Conservation (phyloP, 2,329 filamentous ascomycete genomes). For the Exserohilum rostratum region DNA sequence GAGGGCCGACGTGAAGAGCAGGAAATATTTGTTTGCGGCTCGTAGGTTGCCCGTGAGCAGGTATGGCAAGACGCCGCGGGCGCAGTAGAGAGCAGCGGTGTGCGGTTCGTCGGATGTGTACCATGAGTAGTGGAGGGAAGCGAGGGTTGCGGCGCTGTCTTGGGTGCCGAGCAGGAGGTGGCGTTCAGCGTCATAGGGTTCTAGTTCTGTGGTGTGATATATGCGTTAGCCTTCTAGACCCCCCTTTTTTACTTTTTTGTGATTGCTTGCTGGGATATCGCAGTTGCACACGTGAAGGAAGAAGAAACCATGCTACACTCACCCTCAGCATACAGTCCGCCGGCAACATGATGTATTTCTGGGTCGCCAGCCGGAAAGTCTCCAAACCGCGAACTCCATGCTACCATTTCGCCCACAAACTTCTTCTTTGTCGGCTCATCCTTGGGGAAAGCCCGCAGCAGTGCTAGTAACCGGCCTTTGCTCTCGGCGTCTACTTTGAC, state of each 20-base stretch:
- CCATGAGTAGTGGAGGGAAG: slow-evolving; percentile 89
- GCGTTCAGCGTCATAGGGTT: slow-evolving; percentile 89
- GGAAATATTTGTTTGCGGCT: slow-evolving; percentile 82
- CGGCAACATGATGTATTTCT: slow-evolving; percentile 90
- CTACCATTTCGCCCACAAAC: slow-evolving; percentile 84
- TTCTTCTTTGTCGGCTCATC: slow-evolving; percentile 92
- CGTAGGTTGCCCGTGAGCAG: slow-evolving; percentile 88
- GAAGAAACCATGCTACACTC: slow-evolving; percentile 22
- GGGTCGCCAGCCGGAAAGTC: slow-evolving; percentile 91
- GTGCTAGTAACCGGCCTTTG: slow-evolving; percentile 75
- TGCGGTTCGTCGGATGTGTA: slow-evolving; percentile 88
- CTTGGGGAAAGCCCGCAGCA: slow-evolving; percentile 78
- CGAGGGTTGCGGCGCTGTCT: slow-evolving; percentile 81
- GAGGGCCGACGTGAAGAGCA: slow-evolving; percentile 74
- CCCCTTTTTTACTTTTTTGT: not conserved
- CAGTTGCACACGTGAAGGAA: too few species aligned
- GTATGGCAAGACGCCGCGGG: slow-evolving; percentile 87
- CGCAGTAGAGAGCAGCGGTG: slow-evolving; percentile 83
- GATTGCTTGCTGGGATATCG: not conserved
- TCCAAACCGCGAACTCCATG: slow-evolving; percentile 86
- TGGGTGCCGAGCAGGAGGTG: slow-evolving; percentile 88
- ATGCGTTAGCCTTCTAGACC: not conserved
- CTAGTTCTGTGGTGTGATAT: slow-evolving; percentile 67
- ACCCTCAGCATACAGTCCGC: slow-evolving; percentile 84
- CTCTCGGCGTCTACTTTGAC: slow-evolving; percentile 75